Conservation (phyloP, 129 eudicot genomes). For the Calendula officinalis region DNA sequence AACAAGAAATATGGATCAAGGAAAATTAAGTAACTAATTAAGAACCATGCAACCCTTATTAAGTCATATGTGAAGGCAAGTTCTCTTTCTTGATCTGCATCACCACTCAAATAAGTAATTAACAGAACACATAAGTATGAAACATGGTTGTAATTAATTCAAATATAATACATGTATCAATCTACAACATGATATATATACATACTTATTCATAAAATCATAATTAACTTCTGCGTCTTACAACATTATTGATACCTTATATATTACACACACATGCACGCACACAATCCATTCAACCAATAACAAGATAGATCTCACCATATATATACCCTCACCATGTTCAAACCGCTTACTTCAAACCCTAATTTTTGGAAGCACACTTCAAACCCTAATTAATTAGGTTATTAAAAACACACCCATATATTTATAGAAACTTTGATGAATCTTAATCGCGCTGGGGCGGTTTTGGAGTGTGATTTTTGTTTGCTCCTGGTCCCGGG, state of each 20-base stretch:
- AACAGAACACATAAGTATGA: too few species aligned
- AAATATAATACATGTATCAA: background rate
- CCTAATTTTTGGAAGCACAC: slow-evolving; percentile 11
- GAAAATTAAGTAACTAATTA: too few species aligned
- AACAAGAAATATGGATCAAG: too few species aligned
- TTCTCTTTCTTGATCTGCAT: too few species aligned
- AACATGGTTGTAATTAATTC: too few species aligned
- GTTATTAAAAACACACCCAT: slow-evolving; percentile 18
- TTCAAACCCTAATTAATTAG: slow-evolving; percentile 31
- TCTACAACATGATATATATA: slow-evolving; percentile 12
- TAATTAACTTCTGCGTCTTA: slow-evolving; percentile 15
- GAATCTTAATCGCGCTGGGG: slow-evolving; percentile 18
- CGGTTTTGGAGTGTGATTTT: slow-evolving; percentile 50
- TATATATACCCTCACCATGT: background rate
- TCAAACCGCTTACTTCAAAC: background rate
- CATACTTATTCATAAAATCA: slow-evolving; percentile 23
- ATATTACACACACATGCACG: slow-evolving; percentile 19
- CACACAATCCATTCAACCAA: slow-evolving; percentile 25
- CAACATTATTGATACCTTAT: slow-evolving; percentile 18
- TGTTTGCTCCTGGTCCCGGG: slow-evolving; percentile 57
- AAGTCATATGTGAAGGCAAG: too few species aligned
- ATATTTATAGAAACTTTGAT: background rate
- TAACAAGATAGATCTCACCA: slow-evolving; percentile 15
- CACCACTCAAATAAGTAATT: too few species aligned
- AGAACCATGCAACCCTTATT: too few species aligned